Percentiles rank a stretch among this genome's conserved stretches.
phyloP scores from a whole-genome alignment of 108 stramenopile species.

The Stephanodiscus triporus region DNA sequence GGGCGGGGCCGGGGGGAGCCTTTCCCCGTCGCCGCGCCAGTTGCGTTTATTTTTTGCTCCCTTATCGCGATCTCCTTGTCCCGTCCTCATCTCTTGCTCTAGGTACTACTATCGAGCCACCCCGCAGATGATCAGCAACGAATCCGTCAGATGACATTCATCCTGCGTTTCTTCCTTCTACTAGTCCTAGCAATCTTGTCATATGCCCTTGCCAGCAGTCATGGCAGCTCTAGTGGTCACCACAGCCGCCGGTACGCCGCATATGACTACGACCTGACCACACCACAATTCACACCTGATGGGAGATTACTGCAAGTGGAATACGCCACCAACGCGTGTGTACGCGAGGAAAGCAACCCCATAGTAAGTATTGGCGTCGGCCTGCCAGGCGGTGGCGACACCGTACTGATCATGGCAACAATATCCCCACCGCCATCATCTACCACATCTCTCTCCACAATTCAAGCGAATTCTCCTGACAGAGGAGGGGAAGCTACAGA shows the following conservation, averaged over 20 bases:
- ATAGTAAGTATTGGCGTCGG: constrained; percentile 51
- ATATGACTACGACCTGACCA: constrained; percentile 84
- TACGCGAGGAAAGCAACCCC: constrained; percentile 55
- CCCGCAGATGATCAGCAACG: neutral
- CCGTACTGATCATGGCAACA: constrained; percentile 42
- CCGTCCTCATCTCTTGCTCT: too few relatives aligned
- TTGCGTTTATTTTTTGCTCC: too few relatives aligned
- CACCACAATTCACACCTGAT: constrained; percentile 83
- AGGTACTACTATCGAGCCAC: too few relatives aligned
- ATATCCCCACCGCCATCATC: constrained; percentile 20
- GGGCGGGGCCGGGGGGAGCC: too few relatives aligned
- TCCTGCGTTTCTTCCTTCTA: neutral
- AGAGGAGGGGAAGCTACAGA: neutral
- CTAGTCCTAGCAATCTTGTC: neutral
- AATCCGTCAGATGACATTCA: too few relatives aligned
- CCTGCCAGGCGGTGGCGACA: constrained; percentile 14
- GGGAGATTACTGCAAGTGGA: constrained; percentile 85
- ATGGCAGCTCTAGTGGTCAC: constrained; percentile 8
- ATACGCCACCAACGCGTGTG: constrained; percentile 70
- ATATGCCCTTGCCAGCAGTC: constrained; percentile 1
- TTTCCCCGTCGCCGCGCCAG: too few relatives aligned
- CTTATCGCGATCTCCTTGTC: too few relatives aligned
- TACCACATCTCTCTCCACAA: constrained; percentile 1
- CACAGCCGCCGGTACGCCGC: constrained; percentile 55
- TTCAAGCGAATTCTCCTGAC: neutral